Evolutionary conservation across 2,329 filamentous ascomycete genomes (phyloP).

Genomic region (Aspergillus texensis): DNA sequence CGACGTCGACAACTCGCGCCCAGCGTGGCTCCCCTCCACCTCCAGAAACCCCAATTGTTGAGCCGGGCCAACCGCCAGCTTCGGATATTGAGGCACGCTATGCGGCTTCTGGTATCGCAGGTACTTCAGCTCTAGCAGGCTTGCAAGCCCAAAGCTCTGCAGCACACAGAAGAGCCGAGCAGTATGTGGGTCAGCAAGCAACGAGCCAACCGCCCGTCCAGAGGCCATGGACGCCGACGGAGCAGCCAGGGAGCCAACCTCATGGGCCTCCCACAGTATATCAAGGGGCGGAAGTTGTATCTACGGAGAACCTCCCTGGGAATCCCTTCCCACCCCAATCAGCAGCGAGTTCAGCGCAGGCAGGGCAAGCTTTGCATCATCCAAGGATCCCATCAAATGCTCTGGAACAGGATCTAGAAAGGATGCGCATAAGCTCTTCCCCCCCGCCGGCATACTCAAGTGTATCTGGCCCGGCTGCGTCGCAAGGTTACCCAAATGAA

Average conservation of each 20-base stretch:
- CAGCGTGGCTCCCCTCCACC: slow-evolving; percentile 92
- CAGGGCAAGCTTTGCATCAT: slow-evolving; percentile 24
- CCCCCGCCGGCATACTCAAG: slow-evolving; percentile 96
- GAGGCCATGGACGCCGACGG: slow-evolving; percentile 93
- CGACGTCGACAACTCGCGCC: slow-evolving; percentile 88
- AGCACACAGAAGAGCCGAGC: slow-evolving; percentile 76
- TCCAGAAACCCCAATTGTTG: slow-evolving; percentile 84
- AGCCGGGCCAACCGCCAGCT: slow-evolving; percentile 68
- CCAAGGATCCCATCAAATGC: slow-evolving; percentile 63
- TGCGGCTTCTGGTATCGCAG: slow-evolving; percentile 87
- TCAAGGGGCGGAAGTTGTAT: slow-evolving; percentile 76
- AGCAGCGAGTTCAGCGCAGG: slow-evolving; percentile 24
- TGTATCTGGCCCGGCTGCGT: slow-evolving; percentile 56
- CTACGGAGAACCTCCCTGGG: slow-evolving; percentile 43
- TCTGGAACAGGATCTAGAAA: slow-evolving; percentile 83
- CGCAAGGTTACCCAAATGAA: slow-evolving; percentile 71
- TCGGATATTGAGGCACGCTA: slow-evolving; percentile 90
- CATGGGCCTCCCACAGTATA: slow-evolving; percentile 91
- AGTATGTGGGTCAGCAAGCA: slow-evolving; percentile 65
- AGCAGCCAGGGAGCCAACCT: slow-evolving; percentile 80
- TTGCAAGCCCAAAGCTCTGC: slow-evolving; percentile 76
- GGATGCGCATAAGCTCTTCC: slow-evolving; percentile 77
- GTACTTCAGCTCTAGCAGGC: slow-evolving; percentile 77
- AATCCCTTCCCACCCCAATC: slow-evolving; percentile 36
- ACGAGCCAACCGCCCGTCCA: slow-evolving; percentile 40